phyloP scores from a whole-genome alignment of 2,329 filamentous ascomycete species.

The Fusarium sp. region DNA sequence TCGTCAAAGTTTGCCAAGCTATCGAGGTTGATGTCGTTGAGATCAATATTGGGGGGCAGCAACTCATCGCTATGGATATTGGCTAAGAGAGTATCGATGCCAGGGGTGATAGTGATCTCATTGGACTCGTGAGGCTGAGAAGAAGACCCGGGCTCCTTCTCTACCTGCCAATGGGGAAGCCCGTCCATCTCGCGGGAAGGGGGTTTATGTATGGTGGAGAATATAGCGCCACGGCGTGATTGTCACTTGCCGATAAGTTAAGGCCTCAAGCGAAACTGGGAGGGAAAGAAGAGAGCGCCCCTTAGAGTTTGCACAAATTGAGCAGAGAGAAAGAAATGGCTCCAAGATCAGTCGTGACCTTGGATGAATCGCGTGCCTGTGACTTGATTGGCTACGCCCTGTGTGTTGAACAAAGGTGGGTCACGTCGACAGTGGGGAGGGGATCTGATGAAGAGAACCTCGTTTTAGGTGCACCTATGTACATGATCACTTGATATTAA shows the following conservation, averaged over 20 bases:
- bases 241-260: not conserved
- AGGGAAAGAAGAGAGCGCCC: not conserved
- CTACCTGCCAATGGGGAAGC: not conserved
- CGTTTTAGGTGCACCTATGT: not conserved
- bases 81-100: not conserved
- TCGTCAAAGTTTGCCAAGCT: not conserved
- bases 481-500: not conserved
- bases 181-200: not conserved
- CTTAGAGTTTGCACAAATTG: too few relatives aligned
- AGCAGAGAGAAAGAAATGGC: not conserved
- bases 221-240: not conserved
- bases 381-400: not conserved
- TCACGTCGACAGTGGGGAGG: not conserved
- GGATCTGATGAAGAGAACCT: not conserved
- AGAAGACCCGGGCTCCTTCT: not conserved
- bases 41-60: not conserved
- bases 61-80: not conserved
- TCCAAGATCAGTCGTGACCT: not conserved
- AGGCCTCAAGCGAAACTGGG: not conserved
- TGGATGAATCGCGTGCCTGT: not conserved
- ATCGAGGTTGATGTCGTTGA: not conserved
- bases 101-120: not conserved
- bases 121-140: not conserved
- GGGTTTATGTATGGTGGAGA: not conserved
- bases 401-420: not conserved